Conservation (phyloP, 1,139 yeast species). For the Yamadazyma oceani region DNA sequence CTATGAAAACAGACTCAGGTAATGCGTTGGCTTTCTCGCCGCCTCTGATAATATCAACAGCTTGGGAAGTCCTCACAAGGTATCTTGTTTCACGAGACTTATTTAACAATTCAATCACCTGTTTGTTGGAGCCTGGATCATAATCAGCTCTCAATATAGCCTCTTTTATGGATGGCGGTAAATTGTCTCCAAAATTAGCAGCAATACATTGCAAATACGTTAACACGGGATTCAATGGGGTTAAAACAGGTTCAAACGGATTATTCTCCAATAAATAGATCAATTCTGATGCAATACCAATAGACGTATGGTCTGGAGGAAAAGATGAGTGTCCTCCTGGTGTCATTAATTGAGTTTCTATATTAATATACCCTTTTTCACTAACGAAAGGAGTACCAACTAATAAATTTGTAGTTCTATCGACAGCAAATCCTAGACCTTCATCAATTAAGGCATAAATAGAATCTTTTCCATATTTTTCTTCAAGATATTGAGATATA, state of each 20-base stretch:
- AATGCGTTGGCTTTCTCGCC: constrained; percentile 44
- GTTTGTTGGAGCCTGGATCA: constrained; percentile 32
- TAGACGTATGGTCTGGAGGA: constrained; percentile 48
- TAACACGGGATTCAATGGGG: constrained; percentile 33
- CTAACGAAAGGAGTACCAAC: constrained; percentile 41
- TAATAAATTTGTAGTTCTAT: constrained; percentile 29
- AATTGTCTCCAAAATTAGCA: constrained; percentile 24
- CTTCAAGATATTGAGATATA: constrained; percentile 29
- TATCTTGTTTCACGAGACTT: constrained; percentile 21
- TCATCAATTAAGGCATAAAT: constrained; percentile 44
- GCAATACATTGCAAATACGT: constrained; percentile 41
- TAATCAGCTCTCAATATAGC: constrained; percentile 35
- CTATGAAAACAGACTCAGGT: constrained; percentile 36
- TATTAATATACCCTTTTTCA: constrained; percentile 43
- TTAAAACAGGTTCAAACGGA: constrained; percentile 34
- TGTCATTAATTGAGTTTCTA: constrained; percentile 33
- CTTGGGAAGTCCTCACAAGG: constrained; percentile 37
- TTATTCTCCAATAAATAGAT: constrained; percentile 37
- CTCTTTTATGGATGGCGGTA: constrained; percentile 23
- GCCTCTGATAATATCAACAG: constrained; percentile 36
- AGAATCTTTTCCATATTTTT: constrained; percentile 34
- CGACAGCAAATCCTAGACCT: constrained; percentile 35
- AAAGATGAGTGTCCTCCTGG: constrained; percentile 49
- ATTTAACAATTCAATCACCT: constrained; percentile 21
- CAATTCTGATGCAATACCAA: constrained; percentile 45